Evolutionary conservation across 2,329 filamentous ascomycete species (phyloP).

Genomic region (Diplocarpon mali): DNA sequence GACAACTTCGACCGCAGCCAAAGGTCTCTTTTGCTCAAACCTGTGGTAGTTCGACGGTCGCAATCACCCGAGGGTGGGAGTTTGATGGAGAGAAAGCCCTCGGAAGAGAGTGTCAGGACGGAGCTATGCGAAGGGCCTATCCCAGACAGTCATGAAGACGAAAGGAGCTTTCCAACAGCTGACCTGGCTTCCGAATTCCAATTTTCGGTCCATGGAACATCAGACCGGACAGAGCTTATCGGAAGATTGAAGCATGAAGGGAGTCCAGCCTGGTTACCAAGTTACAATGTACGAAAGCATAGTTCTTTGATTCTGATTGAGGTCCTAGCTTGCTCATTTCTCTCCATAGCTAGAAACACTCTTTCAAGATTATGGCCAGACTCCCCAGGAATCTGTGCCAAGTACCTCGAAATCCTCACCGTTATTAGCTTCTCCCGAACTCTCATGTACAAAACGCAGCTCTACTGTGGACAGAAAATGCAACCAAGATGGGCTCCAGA

Average conservation of each 20-base stretch:
- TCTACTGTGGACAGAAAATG: conserved; percentile 32
- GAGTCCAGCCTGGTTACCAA: conserved; percentile 63
- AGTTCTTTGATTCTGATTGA: neutral
- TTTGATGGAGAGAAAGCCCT: conserved; percentile 31
- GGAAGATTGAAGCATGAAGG: conserved; percentile 71
- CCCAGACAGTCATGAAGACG: conserved; percentile 17
- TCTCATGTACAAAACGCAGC: conserved; percentile 22
- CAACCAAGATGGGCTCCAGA: conserved; percentile 47
- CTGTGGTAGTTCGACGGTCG: conserved; percentile 19
- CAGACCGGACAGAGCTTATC: conserved; percentile 69
- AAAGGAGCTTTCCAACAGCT: conserved; percentile 3
- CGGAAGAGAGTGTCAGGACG: conserved; percentile 49
- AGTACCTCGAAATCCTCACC: conserved; percentile 21
- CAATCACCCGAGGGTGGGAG: conserved; percentile 14
- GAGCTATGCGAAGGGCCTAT: conserved; percentile 50
- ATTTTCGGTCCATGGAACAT: conserved; percentile 22
- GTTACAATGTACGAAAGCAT: conserved; percentile 39
- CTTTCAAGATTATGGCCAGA: conserved; percentile 20
- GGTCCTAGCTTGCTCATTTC: conserved; percentile 1
- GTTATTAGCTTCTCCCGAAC: conserved; percentile 28
- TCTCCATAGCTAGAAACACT: conserved; percentile 22
- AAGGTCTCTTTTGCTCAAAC: conserved; percentile 13
- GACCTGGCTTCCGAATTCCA: conserved; percentile 12
- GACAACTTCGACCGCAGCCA: conserved; percentile 34
- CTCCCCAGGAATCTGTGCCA: conserved; percentile 17